Percentiles rank a stretch among this genome's conserved stretches.
Conservation (phyloP, 176 grass and related monocot genomes). For the Musa schizocarpa region DNA sequence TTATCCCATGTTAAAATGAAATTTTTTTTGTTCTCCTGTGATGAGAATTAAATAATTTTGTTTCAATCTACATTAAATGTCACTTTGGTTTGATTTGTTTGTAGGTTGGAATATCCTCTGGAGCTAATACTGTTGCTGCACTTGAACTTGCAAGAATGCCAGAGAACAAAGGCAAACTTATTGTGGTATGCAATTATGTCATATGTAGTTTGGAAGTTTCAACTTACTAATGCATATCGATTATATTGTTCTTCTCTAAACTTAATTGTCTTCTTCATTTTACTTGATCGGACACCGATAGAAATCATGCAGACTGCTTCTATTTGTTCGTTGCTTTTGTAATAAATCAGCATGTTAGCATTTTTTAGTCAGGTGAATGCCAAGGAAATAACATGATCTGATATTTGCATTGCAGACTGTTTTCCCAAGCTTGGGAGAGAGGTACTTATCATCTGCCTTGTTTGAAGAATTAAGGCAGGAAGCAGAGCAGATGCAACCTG, state of each 20-base stretch:
- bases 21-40: not conserved
- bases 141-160: conserved; percentile 64
- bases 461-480: conserved; percentile 74
- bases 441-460: conserved; percentile 62
- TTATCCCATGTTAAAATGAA: not conserved
- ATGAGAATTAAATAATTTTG: not conserved
- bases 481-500: conserved; percentile 77
- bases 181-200: conserved; percentile 50
- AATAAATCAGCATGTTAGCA: no score
- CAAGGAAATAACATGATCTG: conserved; percentile 6
- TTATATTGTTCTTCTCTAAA: no score
- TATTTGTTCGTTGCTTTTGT: no score
- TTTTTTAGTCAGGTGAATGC: not conserved
- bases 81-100: not conserved
- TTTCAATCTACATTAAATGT: not conserved
- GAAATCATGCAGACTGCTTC: no score
- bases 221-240: not conserved
- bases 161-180: conserved; percentile 93
- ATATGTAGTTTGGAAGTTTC: not conserved
- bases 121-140: conserved; percentile 84
- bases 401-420: conserved; percentile 45
- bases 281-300: no score
- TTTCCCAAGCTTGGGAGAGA: conserved; percentile 69
- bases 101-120: conserved; percentile 93
- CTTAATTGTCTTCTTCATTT: no score